Evolutionary conservation across 441 rosid genomes (phyloP).

Genomic region (Syzygium syzygioides): DNA sequence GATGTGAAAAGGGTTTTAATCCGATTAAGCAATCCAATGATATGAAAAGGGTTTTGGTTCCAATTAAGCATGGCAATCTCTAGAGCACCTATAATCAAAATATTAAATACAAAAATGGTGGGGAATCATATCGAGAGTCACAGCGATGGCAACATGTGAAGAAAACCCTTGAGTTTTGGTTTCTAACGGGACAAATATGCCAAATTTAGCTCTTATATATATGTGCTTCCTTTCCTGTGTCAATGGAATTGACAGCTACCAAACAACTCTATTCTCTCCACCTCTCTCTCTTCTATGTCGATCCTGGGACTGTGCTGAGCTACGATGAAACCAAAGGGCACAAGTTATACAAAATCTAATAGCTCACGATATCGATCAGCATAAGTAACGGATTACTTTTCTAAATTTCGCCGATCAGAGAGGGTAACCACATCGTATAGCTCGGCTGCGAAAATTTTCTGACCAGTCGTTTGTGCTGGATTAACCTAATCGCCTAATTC

Average conservation of each 20-base stretch:
- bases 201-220: background rate
- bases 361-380: background rate
- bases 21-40: background rate
- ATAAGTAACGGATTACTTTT: background rate
- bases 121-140: background rate
- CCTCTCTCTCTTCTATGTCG: background rate
- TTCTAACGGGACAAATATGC: background rate
- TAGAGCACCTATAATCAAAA: background rate
- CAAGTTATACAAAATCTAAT: background rate
- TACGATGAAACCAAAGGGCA: background rate
- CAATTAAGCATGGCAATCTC: background rate
- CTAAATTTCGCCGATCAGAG: background rate
- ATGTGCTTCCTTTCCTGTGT: background rate
- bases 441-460: background rate
- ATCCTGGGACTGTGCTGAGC: background rate
- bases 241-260: background rate
- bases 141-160: background rate
- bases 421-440: background rate
- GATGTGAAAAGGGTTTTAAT: too few relatives aligned
- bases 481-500: background rate
- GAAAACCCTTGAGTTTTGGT: background rate
- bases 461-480: background rate
- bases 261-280: background rate
- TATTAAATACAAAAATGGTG: background rate
- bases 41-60: background rate